phyloP scores from a whole-genome alignment of 1,284 basidiomycete genomes.

The Cutaneotrichosporon sp. region DNA sequence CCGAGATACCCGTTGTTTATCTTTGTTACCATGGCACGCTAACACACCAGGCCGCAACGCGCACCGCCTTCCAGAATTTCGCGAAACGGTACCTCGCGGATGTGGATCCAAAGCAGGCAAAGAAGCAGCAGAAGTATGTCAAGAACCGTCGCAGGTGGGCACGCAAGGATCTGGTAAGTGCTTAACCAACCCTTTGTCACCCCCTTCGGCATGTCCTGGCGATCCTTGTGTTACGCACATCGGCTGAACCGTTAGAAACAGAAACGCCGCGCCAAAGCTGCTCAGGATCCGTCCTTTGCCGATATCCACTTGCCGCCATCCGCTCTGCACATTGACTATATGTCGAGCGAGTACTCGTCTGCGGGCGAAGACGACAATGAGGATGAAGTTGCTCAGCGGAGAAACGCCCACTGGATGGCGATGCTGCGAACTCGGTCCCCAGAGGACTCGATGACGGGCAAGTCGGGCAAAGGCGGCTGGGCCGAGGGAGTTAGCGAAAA shows the following conservation, averaged over 20 bases:
- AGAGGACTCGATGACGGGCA: not conserved
- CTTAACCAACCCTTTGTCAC: too few relatives aligned
- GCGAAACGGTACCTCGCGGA: constrained; percentile 37
- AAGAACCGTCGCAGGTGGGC: constrained; percentile 47
- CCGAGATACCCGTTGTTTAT: too few relatives aligned
- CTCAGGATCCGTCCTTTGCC: constrained; percentile 24
- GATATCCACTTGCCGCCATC: constrained; percentile 23
- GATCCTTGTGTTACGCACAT: too few relatives aligned
- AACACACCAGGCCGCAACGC: constrained; percentile 21
- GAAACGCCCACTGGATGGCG: constrained; percentile 10
- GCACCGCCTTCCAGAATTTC: constrained; percentile 43
- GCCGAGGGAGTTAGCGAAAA: constrained; percentile 54
- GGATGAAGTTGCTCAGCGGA: constrained; percentile 1
- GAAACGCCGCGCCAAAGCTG: constrained; percentile 38
- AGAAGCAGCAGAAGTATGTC: constrained; percentile 35
- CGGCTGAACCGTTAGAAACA: constrained; percentile 35
- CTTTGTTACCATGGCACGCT: not conserved
- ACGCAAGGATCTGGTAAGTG: constrained; percentile 43
- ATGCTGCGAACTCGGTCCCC: constrained; percentile 44
- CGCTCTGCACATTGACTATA: constrained; percentile 44
- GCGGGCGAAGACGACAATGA: constrained; percentile 34
- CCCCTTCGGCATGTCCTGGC: too few relatives aligned
- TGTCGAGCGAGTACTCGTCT: constrained; percentile 47
- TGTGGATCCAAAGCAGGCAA: constrained; percentile 30
- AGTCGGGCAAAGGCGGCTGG: constrained; percentile 60